A percentile compares a stretch with the other conserved stretches of the same genome.
Conservation (phyloP, 768 basidiomycete genomes). For the Lentinula edodes region DNA sequence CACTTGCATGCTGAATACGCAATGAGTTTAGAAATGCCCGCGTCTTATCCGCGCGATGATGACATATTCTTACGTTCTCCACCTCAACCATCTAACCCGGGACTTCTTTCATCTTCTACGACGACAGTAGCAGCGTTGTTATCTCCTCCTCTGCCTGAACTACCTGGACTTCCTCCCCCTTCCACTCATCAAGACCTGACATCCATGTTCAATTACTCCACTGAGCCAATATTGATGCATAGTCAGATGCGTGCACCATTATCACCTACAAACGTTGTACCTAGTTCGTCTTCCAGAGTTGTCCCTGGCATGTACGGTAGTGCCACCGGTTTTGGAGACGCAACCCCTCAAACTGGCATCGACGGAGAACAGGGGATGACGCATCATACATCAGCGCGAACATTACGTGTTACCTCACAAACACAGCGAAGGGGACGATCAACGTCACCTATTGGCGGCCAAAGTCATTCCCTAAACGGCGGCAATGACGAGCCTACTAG, state of each 20-base stretch:
- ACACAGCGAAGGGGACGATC: constrained; percentile 40
- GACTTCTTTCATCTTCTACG: constrained; percentile 4
- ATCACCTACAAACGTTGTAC: background rate
- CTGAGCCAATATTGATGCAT: background rate
- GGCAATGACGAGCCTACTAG: background rate
- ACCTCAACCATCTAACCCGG: background rate
- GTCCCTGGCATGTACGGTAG: background rate
- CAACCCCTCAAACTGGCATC: background rate
- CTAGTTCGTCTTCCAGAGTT: background rate
- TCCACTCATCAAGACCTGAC: background rate
- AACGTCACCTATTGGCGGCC: constrained; percentile 39
- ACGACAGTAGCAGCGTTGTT: background rate
- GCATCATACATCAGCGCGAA: constrained; percentile 50
- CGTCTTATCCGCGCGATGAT: background rate
- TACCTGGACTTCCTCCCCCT: background rate
- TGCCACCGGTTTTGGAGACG: background rate
- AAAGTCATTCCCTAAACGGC: background rate
- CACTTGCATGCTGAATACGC: background rate
- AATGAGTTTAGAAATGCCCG: background rate
- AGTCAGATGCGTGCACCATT: no score
- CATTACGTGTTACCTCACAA: constrained; percentile 46
- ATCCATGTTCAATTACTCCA: background rate
- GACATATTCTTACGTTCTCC: background rate
- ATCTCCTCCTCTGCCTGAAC: constrained; percentile 2
- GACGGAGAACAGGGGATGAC: constrained; percentile 53